phyloP scores from a whole-genome alignment of 2,329 filamentous ascomycete species.

The Ophiocordyceps camponoti-rufipedis region DNA sequence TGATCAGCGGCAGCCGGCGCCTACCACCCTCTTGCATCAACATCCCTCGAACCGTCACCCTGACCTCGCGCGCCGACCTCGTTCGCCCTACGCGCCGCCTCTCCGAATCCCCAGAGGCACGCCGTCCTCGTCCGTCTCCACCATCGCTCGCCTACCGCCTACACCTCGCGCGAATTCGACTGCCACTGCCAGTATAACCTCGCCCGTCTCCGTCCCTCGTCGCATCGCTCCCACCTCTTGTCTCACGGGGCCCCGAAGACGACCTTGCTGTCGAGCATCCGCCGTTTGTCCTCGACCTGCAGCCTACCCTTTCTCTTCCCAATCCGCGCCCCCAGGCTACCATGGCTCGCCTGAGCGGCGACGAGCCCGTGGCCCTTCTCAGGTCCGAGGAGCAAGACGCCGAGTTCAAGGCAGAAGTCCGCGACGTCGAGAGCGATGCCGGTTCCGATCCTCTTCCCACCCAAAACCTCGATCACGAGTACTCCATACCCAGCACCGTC shows the following conservation, averaged over 20 bases:
- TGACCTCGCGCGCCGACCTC: no score
- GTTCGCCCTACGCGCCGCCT: background rate
- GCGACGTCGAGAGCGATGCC: slow-evolving; percentile 15
- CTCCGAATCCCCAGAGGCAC: background rate
- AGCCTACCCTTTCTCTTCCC: background rate
- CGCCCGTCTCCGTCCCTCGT: no score
- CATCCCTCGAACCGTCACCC: background rate
- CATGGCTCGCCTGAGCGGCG: slow-evolving; percentile 15
- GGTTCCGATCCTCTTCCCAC: slow-evolving; percentile 10
- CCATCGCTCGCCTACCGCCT: background rate
- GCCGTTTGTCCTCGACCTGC: background rate
- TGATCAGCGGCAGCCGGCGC: background rate
- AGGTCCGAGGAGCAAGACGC: slow-evolving; percentile 12
- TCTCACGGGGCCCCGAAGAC: no score
- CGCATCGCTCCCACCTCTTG: no score
- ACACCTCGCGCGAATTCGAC: background rate
- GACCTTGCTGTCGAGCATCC: background rate
- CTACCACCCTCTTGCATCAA: background rate
- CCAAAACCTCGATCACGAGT: slow-evolving; percentile 24
- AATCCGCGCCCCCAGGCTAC: background rate
- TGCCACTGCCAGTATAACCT: no score
- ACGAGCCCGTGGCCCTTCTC: slow-evolving; percentile 14
- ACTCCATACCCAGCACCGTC: slow-evolving; percentile 22
- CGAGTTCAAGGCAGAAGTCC: slow-evolving; percentile 10
- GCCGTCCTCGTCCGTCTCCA: background rate